A percentile compares a stretch with the other conserved stretches of the same genome.
phyloP scores from a whole-genome alignment of 2,329 filamentous ascomycete species.

The Neodidymelliopsis sp. region DNA sequence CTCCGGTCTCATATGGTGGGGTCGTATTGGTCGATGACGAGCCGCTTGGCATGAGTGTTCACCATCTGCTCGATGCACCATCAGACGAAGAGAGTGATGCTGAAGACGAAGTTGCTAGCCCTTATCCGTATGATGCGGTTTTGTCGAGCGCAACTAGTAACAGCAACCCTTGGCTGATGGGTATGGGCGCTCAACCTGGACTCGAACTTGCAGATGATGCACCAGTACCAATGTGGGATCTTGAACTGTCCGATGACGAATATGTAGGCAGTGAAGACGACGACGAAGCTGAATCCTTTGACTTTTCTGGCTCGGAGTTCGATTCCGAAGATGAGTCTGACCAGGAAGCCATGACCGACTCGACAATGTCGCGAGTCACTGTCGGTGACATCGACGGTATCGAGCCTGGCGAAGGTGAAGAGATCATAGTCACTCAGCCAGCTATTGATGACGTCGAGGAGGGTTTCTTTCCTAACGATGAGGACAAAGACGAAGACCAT shows the following conservation, averaged over 20 bases:
- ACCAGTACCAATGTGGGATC: constrained; percentile 44
- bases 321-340: constrained; percentile 43
- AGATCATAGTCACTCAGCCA: constrained; percentile 86
- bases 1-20: constrained; percentile 90
- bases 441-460: constrained; percentile 86
- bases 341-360: constrained; percentile 40
- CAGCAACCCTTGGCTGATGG: constrained; percentile 46
- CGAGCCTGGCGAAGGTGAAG: constrained; percentile 75
- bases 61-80: constrained; percentile 85
- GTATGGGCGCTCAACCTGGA: constrained; percentile 46
- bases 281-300: constrained; percentile 47
- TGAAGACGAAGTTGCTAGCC: constrained; percentile 46
- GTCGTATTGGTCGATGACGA: constrained; percentile 84
- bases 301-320: constrained; percentile 66
- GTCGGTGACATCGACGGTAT: constrained; percentile 79
- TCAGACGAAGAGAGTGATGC: constrained; percentile 60
- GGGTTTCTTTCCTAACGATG: constrained; percentile 79
- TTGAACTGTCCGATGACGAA: constrained; percentile 64
- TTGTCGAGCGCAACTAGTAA: constrained; percentile 54
- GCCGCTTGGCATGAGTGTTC: constrained; percentile 93
- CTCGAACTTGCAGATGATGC: constrained; percentile 41
- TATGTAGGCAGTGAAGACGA: constrained; percentile 53
- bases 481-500: constrained; percentile 79
- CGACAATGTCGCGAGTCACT: constrained; percentile 39
- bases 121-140: constrained; percentile 35